These are phyloP conservation scores for Kodamaea leandrae DNA, from an alignment of 805 yeast genomes.

Conservation along the genomic window DNA sequence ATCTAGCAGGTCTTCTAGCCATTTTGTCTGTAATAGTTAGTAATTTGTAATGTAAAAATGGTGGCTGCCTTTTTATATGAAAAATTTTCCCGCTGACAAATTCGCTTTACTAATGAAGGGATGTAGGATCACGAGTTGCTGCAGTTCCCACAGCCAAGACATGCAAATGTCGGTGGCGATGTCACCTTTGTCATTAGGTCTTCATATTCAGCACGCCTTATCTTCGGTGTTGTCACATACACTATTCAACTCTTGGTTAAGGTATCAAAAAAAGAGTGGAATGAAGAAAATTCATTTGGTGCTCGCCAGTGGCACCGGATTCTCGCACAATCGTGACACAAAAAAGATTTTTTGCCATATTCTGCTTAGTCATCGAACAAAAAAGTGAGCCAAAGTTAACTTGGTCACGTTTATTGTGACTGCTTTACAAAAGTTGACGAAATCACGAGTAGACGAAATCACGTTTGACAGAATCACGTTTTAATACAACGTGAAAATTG, in stretches of 20 bases:
- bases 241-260: slow-evolving; percentile 5
- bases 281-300: slow-evolving; percentile 5
- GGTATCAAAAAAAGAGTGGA: slow-evolving; percentile 4
- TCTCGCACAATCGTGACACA: not conserved
- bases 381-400: no score
- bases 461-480: no score
- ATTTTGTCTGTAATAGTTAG: slow-evolving; percentile 56
- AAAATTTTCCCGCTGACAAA: slow-evolving; percentile 11
- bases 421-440: not conserved
- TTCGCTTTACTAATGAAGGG: slow-evolving; percentile 7
- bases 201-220: not conserved
- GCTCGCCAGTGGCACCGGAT: not conserved
- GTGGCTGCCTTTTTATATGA: slow-evolving; percentile 6
- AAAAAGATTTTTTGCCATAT: slow-evolving; percentile 1
- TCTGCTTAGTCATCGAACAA: slow-evolving; percentile 4
- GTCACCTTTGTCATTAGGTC: not conserved
- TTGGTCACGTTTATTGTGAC: slow-evolving; percentile 4
- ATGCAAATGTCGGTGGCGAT: no score
- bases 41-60: slow-evolving; percentile 10
- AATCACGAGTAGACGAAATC: no score
- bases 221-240: not conserved
- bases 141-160: no score
- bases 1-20: slow-evolving; percentile 99
- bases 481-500: no score
- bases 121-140: no score